Evolutionary conservation across 2,329 filamentous ascomycete genomes (phyloP).

Genomic region (Alternaria atra): DNA sequence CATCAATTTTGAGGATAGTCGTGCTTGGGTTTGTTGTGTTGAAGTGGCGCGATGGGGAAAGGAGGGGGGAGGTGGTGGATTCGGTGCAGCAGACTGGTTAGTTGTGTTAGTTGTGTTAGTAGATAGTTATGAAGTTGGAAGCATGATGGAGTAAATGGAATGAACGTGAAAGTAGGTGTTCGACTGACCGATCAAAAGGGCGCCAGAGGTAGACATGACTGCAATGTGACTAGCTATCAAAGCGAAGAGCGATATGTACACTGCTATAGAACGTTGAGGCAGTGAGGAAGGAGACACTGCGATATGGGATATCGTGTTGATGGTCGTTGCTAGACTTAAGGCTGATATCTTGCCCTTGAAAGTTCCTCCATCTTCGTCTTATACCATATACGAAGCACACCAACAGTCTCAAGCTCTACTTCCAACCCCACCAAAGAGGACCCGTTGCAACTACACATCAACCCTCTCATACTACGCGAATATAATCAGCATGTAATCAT

Average conservation of each 20-base stretch:
- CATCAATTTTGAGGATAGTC: constrained; percentile 28
- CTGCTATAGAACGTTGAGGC: not conserved
- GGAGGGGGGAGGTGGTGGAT: not conserved
- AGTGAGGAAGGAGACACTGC: not conserved
- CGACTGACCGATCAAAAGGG: not conserved
- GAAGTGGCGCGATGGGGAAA: constrained; percentile 32
- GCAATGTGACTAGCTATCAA: not conserved
- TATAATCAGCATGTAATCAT: not conserved
- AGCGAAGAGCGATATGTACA: not conserved
- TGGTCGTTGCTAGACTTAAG: not conserved
- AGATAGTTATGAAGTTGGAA: not conserved
- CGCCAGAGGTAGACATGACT: not conserved
- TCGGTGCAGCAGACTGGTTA: constrained; percentile 14
- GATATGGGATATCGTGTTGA: not conserved
- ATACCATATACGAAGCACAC: not conserved
- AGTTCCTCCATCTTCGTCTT: not conserved
- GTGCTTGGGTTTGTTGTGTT: constrained; percentile 23
- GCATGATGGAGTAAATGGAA: not conserved
- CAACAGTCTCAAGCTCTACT: not conserved
- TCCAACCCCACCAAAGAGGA: not conserved
- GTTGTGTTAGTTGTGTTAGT: not conserved
- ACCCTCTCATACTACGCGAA: not conserved
- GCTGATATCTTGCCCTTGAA: not conserved
- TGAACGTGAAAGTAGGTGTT: not conserved
- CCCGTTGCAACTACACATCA: not conserved